phyloP scores from a whole-genome alignment of 441 rosid species.

The Macaranga tanarius region DNA sequence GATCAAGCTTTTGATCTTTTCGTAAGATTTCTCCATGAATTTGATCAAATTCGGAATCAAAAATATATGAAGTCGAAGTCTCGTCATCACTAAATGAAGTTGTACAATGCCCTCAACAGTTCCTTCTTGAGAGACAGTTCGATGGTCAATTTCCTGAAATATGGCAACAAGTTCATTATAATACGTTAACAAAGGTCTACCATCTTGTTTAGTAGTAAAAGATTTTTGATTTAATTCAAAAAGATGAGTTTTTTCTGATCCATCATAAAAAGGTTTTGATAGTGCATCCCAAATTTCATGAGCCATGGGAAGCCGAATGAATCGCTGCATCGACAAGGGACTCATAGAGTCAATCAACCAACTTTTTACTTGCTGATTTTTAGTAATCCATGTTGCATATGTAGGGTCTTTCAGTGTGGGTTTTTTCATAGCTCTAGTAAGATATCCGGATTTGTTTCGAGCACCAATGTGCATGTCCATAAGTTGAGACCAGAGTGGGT shows the following conservation, averaged over 20 bases:
- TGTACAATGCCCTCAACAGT: background rate
- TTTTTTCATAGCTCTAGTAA: background rate
- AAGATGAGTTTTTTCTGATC: slow-evolving; percentile 1
- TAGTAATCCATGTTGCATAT: background rate
- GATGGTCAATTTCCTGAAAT: slow-evolving; percentile 9
- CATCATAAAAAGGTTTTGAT: slow-evolving; percentile 20
- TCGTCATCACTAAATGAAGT: slow-evolving; percentile 1
- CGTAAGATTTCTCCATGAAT: no score
- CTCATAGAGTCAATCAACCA: slow-evolving; percentile 13
- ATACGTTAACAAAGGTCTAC: slow-evolving; percentile 12
- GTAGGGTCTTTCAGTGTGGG: background rate
- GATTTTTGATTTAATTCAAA: slow-evolving; percentile 18
- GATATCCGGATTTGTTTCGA: background rate
- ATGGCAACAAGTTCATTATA: slow-evolving; percentile 17
- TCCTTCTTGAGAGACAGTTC: background rate
- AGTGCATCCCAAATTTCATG: slow-evolving; percentile 7
- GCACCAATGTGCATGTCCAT: slow-evolving; percentile 7
- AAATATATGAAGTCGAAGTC: slow-evolving; percentile 18
- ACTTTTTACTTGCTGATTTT: slow-evolving; percentile 14
- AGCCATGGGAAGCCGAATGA: background rate
- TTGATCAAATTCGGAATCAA: slow-evolving; percentile 19
- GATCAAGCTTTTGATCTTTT: slow-evolving; percentile 4
- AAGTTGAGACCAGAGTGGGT: slow-evolving; percentile 4
- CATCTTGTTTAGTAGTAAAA: slow-evolving; percentile 9
- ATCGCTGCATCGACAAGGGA: slow-evolving; percentile 7